phyloP scores from a whole-genome alignment of 2,329 filamentous ascomycete species.

The Nemania bipapillata region DNA sequence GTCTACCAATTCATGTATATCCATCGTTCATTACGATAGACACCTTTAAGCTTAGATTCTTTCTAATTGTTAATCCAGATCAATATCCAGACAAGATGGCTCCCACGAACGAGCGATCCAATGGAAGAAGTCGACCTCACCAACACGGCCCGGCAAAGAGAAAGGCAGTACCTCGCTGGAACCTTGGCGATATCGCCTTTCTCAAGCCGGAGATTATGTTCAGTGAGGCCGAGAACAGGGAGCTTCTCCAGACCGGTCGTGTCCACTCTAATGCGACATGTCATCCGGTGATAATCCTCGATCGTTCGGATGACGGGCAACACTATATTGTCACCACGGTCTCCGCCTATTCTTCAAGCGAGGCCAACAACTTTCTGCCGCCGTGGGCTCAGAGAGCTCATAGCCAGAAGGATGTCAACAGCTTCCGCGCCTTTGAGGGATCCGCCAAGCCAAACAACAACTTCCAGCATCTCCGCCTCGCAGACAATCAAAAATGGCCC shows the following conservation, averaged over 20 bases:
- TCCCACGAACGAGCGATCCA: background rate
- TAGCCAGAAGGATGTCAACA: conserved; percentile 37
- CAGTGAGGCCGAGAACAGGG: conserved; percentile 27
- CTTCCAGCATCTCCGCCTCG: conserved; percentile 44
- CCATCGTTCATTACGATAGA: background rate
- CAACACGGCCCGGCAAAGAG: background rate
- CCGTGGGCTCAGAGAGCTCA: conserved; percentile 51
- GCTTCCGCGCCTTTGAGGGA: conserved; percentile 52
- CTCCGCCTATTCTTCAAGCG: conserved; percentile 49
- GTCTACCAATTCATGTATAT: background rate
- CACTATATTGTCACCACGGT: conserved; percentile 50
- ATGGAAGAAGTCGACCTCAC: background rate
- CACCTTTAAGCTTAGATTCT: background rate
- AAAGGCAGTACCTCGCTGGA: conserved; percentile 5
- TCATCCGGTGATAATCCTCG: conserved; percentile 53
- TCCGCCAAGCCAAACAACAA: conserved; percentile 38
- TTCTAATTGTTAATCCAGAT: background rate
- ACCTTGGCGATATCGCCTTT: conserved; percentile 50
- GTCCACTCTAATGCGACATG: conserved; percentile 40
- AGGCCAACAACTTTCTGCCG: conserved; percentile 41
- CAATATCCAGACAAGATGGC: background rate
- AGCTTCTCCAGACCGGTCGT: conserved; percentile 40
- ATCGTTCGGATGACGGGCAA: conserved; percentile 25
- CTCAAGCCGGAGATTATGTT: conserved; percentile 41
- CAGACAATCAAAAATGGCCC: conserved; percentile 40